These are phyloP conservation scores for Holtermanniella nyarrowii DNA, from an alignment of 768 basidiomycete genomes.

Conservation along the genomic window DNA sequence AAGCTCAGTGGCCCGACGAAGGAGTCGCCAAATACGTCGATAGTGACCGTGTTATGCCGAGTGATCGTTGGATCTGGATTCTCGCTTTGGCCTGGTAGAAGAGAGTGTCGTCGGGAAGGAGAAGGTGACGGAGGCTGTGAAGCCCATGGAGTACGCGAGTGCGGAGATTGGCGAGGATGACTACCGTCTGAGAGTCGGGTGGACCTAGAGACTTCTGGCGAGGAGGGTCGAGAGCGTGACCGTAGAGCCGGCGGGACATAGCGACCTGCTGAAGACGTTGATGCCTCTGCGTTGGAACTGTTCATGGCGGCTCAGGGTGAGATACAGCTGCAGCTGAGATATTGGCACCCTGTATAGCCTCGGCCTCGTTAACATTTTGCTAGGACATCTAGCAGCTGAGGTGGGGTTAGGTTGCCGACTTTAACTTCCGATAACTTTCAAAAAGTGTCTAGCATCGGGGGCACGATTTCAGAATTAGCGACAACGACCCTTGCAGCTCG, in stretches of 20 bases:
- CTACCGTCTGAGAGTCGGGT: neutral
- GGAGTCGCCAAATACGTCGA: conserved; percentile 27
- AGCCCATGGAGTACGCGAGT: neutral
- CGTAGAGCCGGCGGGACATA: neutral
- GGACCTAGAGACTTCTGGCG: neutral
- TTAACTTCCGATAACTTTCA: too few species aligned
- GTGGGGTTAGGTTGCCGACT: neutral
- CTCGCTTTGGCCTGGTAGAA: neutral
- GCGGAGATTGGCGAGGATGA: neutral
- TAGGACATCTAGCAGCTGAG: neutral
- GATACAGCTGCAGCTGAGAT: neutral
- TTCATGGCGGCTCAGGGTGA: neutral
- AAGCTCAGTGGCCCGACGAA: conserved; percentile 33
- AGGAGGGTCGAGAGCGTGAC: neutral
- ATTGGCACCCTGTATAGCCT: too few species aligned
- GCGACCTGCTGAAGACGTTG: neutral
- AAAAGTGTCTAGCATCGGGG: too few species aligned
- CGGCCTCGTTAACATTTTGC: neutral
- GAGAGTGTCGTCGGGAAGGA: too few species aligned
- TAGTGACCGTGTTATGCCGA: neutral
- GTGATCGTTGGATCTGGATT: neutral
- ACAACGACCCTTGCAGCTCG: neutral
- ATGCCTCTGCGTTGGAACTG: neutral
- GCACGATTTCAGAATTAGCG: neutral
- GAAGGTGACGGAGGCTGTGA: neutral